Conservation (phyloP, 805 yeast species). For the Candida oleophila region DNA sequence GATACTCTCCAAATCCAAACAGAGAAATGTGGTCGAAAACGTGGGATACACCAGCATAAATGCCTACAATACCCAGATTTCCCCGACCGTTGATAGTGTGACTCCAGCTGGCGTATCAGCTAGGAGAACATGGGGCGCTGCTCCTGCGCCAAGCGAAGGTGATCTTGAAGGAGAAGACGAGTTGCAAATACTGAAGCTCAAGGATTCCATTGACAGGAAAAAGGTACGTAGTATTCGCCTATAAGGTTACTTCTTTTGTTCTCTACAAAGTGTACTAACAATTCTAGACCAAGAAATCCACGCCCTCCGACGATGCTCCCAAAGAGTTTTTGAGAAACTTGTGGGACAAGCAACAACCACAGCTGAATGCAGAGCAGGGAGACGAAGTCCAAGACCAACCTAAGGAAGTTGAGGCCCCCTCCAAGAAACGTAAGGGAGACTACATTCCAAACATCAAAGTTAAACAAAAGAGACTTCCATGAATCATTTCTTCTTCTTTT, state of each 20-base stretch:
- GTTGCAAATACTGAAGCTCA: slow-evolving; percentile 7
- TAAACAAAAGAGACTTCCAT: slow-evolving; percentile 12
- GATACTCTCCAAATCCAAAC: slow-evolving; percentile 25
- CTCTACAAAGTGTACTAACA: not conserved
- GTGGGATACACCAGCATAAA: slow-evolving; percentile 44
- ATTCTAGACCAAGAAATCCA: not conserved
- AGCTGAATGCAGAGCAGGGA: slow-evolving; percentile 3
- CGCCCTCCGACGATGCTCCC: slow-evolving; percentile 3
- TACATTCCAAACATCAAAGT: slow-evolving; percentile 14
- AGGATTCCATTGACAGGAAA: slow-evolving; percentile 6
- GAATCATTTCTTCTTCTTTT: slow-evolving; percentile 19
- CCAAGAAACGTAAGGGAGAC: slow-evolving; percentile 10
- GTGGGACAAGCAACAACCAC: slow-evolving; percentile 11
- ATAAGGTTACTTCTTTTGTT: not conserved
- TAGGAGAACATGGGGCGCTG: slow-evolving; percentile 18
- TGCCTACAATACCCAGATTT: slow-evolving; percentile 7
- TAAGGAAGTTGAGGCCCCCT: slow-evolving; percentile 9
- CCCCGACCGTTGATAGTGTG: not conserved
- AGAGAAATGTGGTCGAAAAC: slow-evolving; percentile 22
- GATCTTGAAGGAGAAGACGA: slow-evolving; percentile 3
- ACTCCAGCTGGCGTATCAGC: not conserved
- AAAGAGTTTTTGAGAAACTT: slow-evolving; percentile 9
- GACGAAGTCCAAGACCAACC: not conserved
- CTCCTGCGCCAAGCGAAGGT: slow-evolving; percentile 3
- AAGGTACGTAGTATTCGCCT: not conserved